Evolutionary conservation across 1,284 basidiomycete genomes (phyloP), one percentile per base, ranked within the genome.

Genomic region (Polyporus tsugae): DNA sequence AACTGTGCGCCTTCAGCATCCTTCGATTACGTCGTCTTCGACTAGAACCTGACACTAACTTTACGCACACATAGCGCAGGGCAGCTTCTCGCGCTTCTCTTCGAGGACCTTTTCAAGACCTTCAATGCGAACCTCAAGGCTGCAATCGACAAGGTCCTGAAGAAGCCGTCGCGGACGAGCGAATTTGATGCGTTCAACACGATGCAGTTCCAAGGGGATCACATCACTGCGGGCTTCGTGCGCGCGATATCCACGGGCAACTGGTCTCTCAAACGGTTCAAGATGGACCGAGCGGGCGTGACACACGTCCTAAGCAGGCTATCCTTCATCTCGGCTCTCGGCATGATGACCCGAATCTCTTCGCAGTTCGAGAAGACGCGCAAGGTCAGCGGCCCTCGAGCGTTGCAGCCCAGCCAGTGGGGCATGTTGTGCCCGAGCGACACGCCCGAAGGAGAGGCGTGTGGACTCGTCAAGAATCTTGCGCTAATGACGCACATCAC

Each of bases 401-500:
- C 98, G 15, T 83, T 99, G 70, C 98, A 99, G 80, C 97, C 98
- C 11, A 95, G 93, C 85, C 98, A 99, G 82, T 99, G 98, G 98
- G 98, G 98, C 55, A 96, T 99, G 88, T 85, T 99, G 29, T 99
- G 98, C 82, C 95, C 98, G 0, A 97, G 95, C 77, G 98, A 99
- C 81, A 99, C 98, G 4, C 98, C 98, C 0, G 98, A 99, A 90
- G 98, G 98, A 78, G 98, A 99, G 82, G 98, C 98, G 6, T 99
- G 98, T 79, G 98, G 98, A 63, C 84, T 99, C 68, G 98, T 99
- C 61, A 99, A 99, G 85, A 99, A 99, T 81, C 83, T 99, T 67
- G 98, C 98, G 2, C 86, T 99, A 53, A 99, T 99, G 97, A 99
- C 98, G 3, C 98, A 99, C 81, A 99, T 99, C 80, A 99, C 98